Evolutionary conservation across 495 filamentous ascomycete genomes (phyloP).

Genomic region (Talaromyces wortmannii): DNA sequence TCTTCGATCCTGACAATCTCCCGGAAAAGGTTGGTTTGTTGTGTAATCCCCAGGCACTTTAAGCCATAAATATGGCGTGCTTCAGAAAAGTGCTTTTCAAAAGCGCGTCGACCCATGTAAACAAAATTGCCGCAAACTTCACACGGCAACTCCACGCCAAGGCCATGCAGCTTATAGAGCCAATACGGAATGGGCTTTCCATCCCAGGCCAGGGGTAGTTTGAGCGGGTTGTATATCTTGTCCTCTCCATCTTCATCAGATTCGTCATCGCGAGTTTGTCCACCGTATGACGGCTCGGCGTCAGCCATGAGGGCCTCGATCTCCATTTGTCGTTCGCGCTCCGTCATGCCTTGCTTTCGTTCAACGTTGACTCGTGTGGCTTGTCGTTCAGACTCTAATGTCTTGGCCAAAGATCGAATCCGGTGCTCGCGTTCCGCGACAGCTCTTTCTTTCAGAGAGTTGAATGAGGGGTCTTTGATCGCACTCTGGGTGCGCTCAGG

Average conservation of each 20-base stretch:
- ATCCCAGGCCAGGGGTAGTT: slow-evolving; percentile 93
- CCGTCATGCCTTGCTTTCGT: slow-evolving; percentile 91
- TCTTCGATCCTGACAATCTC: slow-evolving; percentile 92
- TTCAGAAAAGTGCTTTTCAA: slow-evolving; percentile 98
- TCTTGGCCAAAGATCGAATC: slow-evolving; percentile 64
- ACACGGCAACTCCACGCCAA: slow-evolving; percentile 91
- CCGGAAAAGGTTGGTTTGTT: slow-evolving; percentile 80
- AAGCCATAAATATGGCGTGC: slow-evolving; percentile 85
- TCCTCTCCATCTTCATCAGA: slow-evolving; percentile 64
- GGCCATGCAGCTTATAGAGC: slow-evolving; percentile 94
- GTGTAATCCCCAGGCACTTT: slow-evolving; percentile 85
- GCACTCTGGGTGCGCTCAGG: slow-evolving; percentile 12
- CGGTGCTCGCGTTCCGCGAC: slow-evolving; percentile 86
- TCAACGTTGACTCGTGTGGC: slow-evolving; percentile 91
- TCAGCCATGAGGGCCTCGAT: slow-evolving; percentile 77
- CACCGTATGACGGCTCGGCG: slow-evolving; percentile 32
- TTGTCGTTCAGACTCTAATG: slow-evolving; percentile 71
- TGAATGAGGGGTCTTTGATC: slow-evolving; percentile 21
- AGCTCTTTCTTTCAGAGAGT: slow-evolving; percentile 77
- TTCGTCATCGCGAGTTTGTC: slow-evolving; percentile 50
- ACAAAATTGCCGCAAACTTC: slow-evolving; percentile 97
- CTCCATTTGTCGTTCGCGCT: slow-evolving; percentile 87
- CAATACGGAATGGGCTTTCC: slow-evolving; percentile 98
- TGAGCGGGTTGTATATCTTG: slow-evolving; percentile 92
- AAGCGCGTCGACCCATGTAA: slow-evolving; percentile 91